Conservation (phyloP, 2,329 filamentous ascomycete genomes). For the Cladophialophora yegresii region DNA sequence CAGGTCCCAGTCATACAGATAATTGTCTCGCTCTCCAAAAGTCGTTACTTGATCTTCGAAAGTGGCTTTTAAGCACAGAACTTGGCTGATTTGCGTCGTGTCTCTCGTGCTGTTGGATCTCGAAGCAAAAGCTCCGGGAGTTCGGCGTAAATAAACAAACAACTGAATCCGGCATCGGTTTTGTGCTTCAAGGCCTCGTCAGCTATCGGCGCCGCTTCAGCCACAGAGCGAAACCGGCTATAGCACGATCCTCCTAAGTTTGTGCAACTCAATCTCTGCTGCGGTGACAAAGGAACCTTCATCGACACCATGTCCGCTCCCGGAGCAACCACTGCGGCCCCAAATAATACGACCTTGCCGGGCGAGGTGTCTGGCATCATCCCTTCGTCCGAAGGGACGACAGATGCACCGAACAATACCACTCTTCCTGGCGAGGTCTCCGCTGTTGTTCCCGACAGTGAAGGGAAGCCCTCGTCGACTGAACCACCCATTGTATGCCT, state of each 20-base stretch:
- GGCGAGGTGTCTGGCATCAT: constrained; percentile 25
- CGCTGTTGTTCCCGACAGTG: constrained; percentile 15
- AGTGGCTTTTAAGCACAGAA: neutral
- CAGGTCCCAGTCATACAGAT: neutral
- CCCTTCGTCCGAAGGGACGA: constrained; percentile 5
- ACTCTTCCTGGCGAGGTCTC: constrained; percentile 14
- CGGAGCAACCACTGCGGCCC: constrained; percentile 22
- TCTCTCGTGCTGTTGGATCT: neutral
- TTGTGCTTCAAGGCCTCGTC: neutral
- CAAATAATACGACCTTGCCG: constrained; percentile 24
- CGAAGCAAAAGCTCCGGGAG: neutral
- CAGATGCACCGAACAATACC: constrained; percentile 10
- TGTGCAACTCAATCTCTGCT: neutral
- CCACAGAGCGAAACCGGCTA: neutral
- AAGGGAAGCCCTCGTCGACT: constrained; percentile 4
- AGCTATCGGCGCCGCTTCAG: neutral
- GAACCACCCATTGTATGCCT: neutral
- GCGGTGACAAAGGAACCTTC: neutral
- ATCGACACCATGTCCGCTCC: neutral
- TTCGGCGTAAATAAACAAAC: constrained; percentile 1
- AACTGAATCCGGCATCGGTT: neutral
- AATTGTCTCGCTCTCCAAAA: neutral
- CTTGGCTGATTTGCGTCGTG: neutral
- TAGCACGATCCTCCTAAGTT: neutral
- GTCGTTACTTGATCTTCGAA: neutral